Base-by-base conservation (phyloP, 2,329 filamentous ascomycete genomes). In the Aspergillus floridensis region DNA sequence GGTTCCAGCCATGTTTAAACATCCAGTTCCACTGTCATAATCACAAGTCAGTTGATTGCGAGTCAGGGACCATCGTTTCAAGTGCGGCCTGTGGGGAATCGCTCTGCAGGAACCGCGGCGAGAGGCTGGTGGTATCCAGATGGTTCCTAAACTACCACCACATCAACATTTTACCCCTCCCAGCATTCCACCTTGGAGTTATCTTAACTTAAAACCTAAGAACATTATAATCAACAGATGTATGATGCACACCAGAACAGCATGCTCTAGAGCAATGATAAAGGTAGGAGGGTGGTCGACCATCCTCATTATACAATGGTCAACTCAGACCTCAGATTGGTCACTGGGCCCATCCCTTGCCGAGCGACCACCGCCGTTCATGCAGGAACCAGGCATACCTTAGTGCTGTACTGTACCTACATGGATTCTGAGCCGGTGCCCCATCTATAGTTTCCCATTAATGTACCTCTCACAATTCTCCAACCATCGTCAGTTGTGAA, bases 311-410 rank as follows among this genome's bases (percentile, higher is more conserved):
- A 53, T 53, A 41, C 38, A 26, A 26, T 41, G 51, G 38, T 41
- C 22, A 31, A 53, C 51, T n/a, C 38, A 24, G 51, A 44, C 26
- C 38, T 44, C 51, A 53, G 32, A 53, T 53, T 53, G 35, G 51
- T 41, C 51, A 29, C 51, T 53, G 22, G 38, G 14, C 22, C 11
- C 51, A 53, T 53, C 51, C 51, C 51, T 44, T 53, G 51, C 51
- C 21, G 51, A 53, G 24, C 41, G 32, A 44, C 32, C 32, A 22
- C 51, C 35, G 26, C 14, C 19, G 32, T 53, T 26, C 14, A 53
- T 53, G 51, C 51, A 53, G 51, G 51, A 38, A 53, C 51, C 12
- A 53, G 51, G 41, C 51, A 53, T 53, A n/a, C n/a, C n/a, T n/a
- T n/a, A 44, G 32, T 44, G 8, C 26, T 29, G 26, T 29, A 29